Percentiles rank a stretch among this genome's conserved stretches.
Conservation (phyloP, 2,329 filamentous ascomycete genomes). For the Fusarium denticulatum region DNA sequence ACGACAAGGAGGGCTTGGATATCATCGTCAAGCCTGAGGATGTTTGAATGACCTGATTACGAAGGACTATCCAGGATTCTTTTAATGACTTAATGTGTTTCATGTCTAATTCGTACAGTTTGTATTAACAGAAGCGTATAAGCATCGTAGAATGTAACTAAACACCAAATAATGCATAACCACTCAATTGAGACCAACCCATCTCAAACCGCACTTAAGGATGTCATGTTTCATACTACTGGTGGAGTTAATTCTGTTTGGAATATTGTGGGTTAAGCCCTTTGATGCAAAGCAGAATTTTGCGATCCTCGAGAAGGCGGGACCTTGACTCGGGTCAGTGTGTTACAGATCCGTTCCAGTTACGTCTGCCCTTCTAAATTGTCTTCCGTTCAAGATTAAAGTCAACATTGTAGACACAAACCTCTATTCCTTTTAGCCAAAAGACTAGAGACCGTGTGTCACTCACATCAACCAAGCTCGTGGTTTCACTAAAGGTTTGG, state of each 20-base stretch:
- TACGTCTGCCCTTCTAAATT: not conserved
- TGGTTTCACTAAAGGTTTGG: not conserved
- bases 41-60: not conserved
- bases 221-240: not conserved
- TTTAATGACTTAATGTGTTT: constrained; percentile 41
- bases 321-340: not conserved
- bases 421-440: no score
- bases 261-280: not conserved
- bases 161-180: constrained; percentile 13
- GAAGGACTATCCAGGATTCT: not conserved
- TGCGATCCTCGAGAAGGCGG: not conserved
- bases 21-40: constrained; percentile 50
- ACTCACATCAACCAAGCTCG: not conserved
- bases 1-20: constrained; percentile 67
- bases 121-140: constrained; percentile 9
- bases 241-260: not conserved
- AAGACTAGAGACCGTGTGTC: not conserved
- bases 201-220: not conserved
- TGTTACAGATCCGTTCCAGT: not conserved
- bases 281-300: not conserved
- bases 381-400: not conserved
- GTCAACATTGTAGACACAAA: not conserved
- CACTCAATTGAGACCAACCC: not conserved
- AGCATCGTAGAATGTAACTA: constrained; percentile 23
- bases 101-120: constrained; percentile 23